Evolutionary conservation across 306 rosid genomes (phyloP), one percentile per base, ranked within the genome.

Genomic region (Inga leiocalycina): DNA sequence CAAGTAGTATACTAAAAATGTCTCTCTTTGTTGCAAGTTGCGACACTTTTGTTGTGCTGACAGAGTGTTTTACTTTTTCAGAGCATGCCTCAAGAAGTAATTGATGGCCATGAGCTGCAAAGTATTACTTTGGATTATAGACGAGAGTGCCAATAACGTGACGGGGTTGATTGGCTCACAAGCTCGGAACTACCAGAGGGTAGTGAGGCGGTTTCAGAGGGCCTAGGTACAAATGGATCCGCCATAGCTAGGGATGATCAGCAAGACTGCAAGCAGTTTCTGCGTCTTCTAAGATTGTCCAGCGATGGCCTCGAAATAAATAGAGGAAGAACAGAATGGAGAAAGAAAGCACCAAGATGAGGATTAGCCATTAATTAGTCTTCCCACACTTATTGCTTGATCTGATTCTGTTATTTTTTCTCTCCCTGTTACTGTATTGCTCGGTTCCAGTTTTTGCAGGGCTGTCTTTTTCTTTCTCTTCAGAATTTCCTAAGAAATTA

Each of bases 51-150:
- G 73, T 74, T 49, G 22, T 62, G 75, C 87, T 86, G 72, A 78
- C 83, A 12, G n/a, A 15, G 20, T 69, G 27, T 80, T 11, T 66
- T 48, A 75, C 51, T 78, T 30, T 82, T 43, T 59, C 92, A 96
- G 99, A 94, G 98, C 86, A 85, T 96, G 77, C 99, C 99, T 69
- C 99, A 94, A 89, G 97, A 96, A 89, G 78, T 90, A 89, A 94
- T 96, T 56, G 98, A 90, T 71, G 88, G 79, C 89, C 87, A 91
- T 81, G 98, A 92, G 88, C 84, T 96, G 81, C 97, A 91, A 77
- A 91, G 97, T 62, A 89, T 96, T 73, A 96, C 98, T 67, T 85
- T 94, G 85, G 99, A 96, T 91, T 96, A 96, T 84, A 92, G 99
- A 89, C 87, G 99, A 68, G 99, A 68, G 79, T 96, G 98, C 78